Evolutionary conservation across 2,329 filamentous ascomycete genomes (phyloP).

Genomic region (Cladosporium sp.): DNA sequence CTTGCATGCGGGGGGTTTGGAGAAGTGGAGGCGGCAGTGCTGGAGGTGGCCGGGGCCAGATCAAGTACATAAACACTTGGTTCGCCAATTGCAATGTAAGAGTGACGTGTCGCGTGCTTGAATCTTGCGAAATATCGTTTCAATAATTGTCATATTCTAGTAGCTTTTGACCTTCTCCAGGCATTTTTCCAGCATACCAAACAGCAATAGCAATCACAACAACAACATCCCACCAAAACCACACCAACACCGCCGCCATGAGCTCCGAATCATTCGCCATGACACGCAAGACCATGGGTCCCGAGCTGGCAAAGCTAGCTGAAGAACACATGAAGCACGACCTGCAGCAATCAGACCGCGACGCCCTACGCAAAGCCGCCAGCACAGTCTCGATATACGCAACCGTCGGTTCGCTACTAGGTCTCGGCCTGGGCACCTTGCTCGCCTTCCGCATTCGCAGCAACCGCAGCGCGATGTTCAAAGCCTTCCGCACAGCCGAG

Average conservation of each 20-base stretch:
- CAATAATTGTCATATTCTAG: no score
- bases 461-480: slow-evolving; percentile 60
- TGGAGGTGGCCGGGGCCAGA: neutral
- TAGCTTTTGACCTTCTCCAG: neutral
- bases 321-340: slow-evolving; percentile 61
- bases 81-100: neutral
- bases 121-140: neutral
- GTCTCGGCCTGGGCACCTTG: slow-evolving; percentile 60
- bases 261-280: slow-evolving; percentile 50
- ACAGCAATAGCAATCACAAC: neutral
- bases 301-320: slow-evolving; percentile 57
- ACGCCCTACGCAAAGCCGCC: slow-evolving; percentile 57
- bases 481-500: slow-evolving; percentile 60
- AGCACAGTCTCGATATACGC: slow-evolving; percentile 56
- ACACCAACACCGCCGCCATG: slow-evolving; percentile 30
- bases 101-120: slow-evolving; percentile 1
- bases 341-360: slow-evolving; percentile 59
- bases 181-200: neutral
- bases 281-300: slow-evolving; percentile 47
- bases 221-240: neutral
- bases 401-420: slow-evolving; percentile 59
- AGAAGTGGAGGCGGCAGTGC: neutral
- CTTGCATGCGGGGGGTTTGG: neutral
- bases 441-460: slow-evolving; percentile 59
- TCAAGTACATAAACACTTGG: neutral